Conservation (phyloP, 495 filamentous ascomycete species). For the Astrothelium subdiscretum region DNA sequence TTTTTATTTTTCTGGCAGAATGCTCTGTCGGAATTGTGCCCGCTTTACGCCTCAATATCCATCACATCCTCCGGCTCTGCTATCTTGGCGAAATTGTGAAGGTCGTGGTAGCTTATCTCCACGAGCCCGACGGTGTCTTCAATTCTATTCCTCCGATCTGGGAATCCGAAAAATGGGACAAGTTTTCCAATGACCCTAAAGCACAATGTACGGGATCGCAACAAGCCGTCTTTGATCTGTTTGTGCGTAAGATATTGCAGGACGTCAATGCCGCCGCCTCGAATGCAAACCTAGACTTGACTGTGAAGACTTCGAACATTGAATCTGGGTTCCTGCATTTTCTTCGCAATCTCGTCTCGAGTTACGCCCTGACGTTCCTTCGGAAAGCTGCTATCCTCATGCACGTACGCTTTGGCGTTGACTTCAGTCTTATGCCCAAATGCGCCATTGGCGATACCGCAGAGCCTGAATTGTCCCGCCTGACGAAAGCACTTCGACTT, state of each 20-base stretch:
- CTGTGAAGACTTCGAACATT: neutral
- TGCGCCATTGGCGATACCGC: constrained; percentile 37
- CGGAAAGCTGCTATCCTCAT: constrained; percentile 76
- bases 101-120: constrained; percentile 40
- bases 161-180: constrained; percentile 1
- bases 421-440: constrained; percentile 67
- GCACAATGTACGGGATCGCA: neutral
- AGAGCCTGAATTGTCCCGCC: constrained; percentile 67
- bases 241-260: neutral
- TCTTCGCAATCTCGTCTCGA: constrained; percentile 47
- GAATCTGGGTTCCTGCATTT: constrained; percentile 23
- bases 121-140: neutral
- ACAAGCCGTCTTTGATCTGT: neutral
- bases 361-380: constrained; percentile 80
- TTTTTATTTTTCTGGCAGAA: constrained; percentile 78
- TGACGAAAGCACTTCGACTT: constrained; percentile 61
- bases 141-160: neutral
- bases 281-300: neutral
- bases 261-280: neutral
- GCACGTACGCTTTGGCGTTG: constrained; percentile 76
- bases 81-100: constrained; percentile 88
- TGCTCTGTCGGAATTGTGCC: constrained; percentile 59
- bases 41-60: constrained; percentile 60
- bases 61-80: constrained; percentile 77
- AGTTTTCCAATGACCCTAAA: neutral